Base-by-base conservation (phyloP, 768 basidiomycete genomes). In the Mycena vulgaris region DNA sequence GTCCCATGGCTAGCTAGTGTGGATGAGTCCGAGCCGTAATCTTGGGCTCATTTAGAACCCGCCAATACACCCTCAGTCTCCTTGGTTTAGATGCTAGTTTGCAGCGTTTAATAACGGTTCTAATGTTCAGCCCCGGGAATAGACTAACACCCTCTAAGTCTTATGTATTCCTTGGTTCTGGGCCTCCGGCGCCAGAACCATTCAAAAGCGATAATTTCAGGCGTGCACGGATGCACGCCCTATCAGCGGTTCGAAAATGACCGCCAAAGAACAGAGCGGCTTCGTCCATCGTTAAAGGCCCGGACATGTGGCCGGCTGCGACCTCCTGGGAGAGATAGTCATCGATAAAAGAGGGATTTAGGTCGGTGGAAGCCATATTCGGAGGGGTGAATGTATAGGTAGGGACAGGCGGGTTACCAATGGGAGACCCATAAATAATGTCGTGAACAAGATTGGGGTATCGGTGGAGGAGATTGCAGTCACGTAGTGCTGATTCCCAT, bases 181-280 rank as follows among this genome's bases (percentile, higher is more conserved):
- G n/a, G n/a, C n/a, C n/a, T n/a, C n/a, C n/a, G n/a, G n/a, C n/a
- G n/a, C n/a, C n/a, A n/a, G n/a, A n/a, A n/a, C n/a, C n/a, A n/a
- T n/a, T n/a, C n/a, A n/a, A n/a, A n/a, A n/a, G n/a, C n/a, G n/a
- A n/a, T n/a, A n/a, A n/a, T n/a, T n/a, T n/a, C n/a, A n/a, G n/a
- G n/a, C n/a, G n/a, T n/a, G n/a, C n/a, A n/a, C n/a, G n/a, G n/a
- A n/a, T n/a, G n/a, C n/a, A n/a, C n/a, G n/a, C n/a, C n/a, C n/a
- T n/a, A n/a, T n/a, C n/a, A 5, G 66, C 66, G 14, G 66, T 67
- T 4, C 66, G 66, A 31, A 69, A 69, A 61, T 69, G 59, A 17
- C 59, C 61, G 4, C 49, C 53, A 25, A 69, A 66, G 17, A 66
- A 58, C 16, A 13, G 17, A 39, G 45, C 39, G 23, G 64, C 64